Evolutionary conservation across 345 rosid genomes (phyloP), one percentile per base, ranked within the genome.

Genomic region (Stellera chamaejasme): DNA sequence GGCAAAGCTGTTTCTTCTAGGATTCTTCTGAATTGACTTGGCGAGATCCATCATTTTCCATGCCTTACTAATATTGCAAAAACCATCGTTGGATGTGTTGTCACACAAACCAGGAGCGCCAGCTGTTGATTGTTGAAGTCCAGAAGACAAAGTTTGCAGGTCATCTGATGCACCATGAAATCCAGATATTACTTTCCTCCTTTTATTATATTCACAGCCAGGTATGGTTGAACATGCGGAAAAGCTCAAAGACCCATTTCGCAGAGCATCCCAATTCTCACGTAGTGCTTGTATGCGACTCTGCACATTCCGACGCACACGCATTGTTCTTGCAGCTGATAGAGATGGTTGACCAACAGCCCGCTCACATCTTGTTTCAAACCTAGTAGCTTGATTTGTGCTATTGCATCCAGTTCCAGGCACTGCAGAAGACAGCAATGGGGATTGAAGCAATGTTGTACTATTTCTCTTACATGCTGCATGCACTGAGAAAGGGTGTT

Each of bases 21-120:
- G 25, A 14, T 61, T 67, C 27, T 44, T n/a, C 32, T 64, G 68
- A 25, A 53, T 58, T n/a, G 71, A 69, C 69, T 71, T 79, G 10
- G 87, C 84, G 48, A 56, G 63, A 53, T 69, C 66, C 87, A 79
- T 62, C 84, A 81, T 81, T 75, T 79, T 78, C 87, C 87, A 81
- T 28, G 87, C 90, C 63, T 75, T 77, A 44, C 69, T 48, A 52
- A 72, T 54, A 66, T 73, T 73, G n/a, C 48, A 9, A 14, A 64
- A 55, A 8, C 50, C 54, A 61, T 59, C 52, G 13, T 53, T 27
- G 12, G 62, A 60, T 25, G 25, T 28, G 45, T 14, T 15, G 23
- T 32, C 55, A 2, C 45, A 36, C 15, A 13, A 48, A 11, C 26
- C 39, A 52, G 56, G 55, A 62, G 53, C 58, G n/a, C 25, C 61